Evolutionary conservation across 2,329 filamentous ascomycete species (phyloP).

Genomic region (Cordyceps javanica): DNA sequence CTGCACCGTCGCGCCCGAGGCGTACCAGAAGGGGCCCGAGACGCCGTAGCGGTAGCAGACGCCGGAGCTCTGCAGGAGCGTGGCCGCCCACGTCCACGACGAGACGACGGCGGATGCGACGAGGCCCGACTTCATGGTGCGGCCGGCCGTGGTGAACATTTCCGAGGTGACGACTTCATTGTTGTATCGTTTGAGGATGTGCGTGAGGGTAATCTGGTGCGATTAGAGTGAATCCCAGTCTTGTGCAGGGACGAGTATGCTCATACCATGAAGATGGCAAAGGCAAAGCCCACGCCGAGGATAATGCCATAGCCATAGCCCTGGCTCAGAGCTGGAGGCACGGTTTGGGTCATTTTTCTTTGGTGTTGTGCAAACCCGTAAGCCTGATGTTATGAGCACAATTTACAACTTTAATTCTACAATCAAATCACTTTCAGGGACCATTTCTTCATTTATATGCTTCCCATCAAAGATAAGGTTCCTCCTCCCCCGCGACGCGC

Average conservation of each 20-base stretch:
- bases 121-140: conserved; percentile 82
- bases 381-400: too few relatives aligned
- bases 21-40: conserved; percentile 54
- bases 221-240: background rate
- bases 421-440: background rate
- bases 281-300: conserved; percentile 65
- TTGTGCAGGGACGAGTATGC: background rate
- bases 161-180: conserved; percentile 79
- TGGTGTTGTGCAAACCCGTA: background rate
- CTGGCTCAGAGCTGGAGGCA: conserved; percentile 40
- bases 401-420: background rate
- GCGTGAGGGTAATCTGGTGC: conserved; percentile 56
- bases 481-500: background rate
- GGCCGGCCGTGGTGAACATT: conserved; percentile 84
- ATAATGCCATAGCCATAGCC: conserved; percentile 74
- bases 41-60: conserved; percentile 77
- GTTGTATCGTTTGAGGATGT: conserved; percentile 56
- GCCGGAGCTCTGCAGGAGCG: conserved; percentile 70
- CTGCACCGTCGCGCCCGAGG: conserved; percentile 71
- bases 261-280: conserved; percentile 63
- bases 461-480: background rate
- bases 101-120: conserved; percentile 87
- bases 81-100: conserved; percentile 90
- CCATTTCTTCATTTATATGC: background rate
- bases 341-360: background rate